Evolutionary conservation across 1,284 basidiomycete species (phyloP).

Genomic region (Trichosporon sp.): DNA sequence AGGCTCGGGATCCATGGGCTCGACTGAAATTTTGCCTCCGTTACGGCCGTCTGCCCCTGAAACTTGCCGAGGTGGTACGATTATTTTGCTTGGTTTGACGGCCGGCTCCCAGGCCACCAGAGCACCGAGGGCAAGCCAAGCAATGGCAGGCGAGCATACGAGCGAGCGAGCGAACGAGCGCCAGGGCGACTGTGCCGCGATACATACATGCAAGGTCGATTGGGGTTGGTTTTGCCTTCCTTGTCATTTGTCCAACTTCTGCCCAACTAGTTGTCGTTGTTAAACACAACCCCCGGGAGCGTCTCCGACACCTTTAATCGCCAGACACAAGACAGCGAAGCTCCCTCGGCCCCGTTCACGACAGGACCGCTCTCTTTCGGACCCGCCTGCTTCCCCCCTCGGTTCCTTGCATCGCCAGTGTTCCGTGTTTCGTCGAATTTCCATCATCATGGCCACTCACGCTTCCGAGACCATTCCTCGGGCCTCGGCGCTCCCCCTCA

Average conservation of each 20-base stretch:
- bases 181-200: neutral
- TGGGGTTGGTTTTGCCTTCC: neutral
- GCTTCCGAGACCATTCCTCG: slow-evolving; percentile 39
- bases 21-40: neutral
- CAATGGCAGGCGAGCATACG: neutral
- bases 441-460: slow-evolving; percentile 8
- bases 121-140: neutral
- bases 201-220: neutral
- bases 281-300: neutral
- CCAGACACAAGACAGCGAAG: neutral
- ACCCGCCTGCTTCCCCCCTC: neutral
- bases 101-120: neutral
- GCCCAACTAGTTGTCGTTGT: neutral
- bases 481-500: slow-evolving; percentile 34
- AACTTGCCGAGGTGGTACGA: slow-evolving; percentile 2
- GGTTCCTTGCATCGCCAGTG: neutral
- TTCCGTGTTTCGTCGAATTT: neutral
- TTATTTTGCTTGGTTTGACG: neutral
- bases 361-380: too few species aligned
- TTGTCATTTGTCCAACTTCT: slow-evolving; percentile 3
- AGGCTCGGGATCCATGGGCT: neutral
- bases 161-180: neutral
- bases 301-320: neutral
- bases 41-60: neutral
- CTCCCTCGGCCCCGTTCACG: too few species aligned